Evolutionary conservation across 2,329 filamentous ascomycete species (phyloP), one percentile per base, ranked within the genome.

Genomic region (Aspergillus glaucus): DNA sequence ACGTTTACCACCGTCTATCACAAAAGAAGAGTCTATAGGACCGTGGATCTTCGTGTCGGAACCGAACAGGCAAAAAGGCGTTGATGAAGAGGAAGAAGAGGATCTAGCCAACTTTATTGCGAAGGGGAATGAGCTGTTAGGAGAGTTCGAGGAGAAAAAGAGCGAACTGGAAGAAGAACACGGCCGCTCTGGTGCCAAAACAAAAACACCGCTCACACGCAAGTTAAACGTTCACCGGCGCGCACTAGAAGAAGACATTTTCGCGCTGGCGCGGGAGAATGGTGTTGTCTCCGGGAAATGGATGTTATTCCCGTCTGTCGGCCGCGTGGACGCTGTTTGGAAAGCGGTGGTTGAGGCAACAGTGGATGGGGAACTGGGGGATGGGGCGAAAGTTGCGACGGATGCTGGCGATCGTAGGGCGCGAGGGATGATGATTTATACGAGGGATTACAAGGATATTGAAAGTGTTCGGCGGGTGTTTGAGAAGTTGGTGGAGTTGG

Each of bases 21-120:
- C 83, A 1, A 66, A 73, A 2, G 63, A 69, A 3, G 67, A 65
- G 1, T 59, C 59, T 0, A 56, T 69, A 0, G 74, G 77, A 2
- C 78, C 78, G 0, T 93, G 87, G 86, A 88, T 95, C 43, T 89
- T 79, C 72, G 79, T 87, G 39, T 78, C 77, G 46, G 88, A 88
- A 63, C 85, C 85, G 0, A 56, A 60, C 19, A 45, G 73, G 72
- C 51, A 61, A 63, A 3, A 65, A 67, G 4, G 67, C 67, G 14
- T 54, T 61, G 41, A 72, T 65, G 49, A 52, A 49, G 73, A 72
- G 5, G 41, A 73, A 65, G 50, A 52, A 49, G 73, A 72, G 4
- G 73, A 79, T 36, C 60, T 79, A 1, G 53, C 62, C 0, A 66
- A 73, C 0, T 79, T 88, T 34, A 69, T 74, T 2, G 64, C 76